phyloP scores from a whole-genome alignment of 225 moss, liverwort and hornwort genomes.

The Straminergon stramineum region DNA sequence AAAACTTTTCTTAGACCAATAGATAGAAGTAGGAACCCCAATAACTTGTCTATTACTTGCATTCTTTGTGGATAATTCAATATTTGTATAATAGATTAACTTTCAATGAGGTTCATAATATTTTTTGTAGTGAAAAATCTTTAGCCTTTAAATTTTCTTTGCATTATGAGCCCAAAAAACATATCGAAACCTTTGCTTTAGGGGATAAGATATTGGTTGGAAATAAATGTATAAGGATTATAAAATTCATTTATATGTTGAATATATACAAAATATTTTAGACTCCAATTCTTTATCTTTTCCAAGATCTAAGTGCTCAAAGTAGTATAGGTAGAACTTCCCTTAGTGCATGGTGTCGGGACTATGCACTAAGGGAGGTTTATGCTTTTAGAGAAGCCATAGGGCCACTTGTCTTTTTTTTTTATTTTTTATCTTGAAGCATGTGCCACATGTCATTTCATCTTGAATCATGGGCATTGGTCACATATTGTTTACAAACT shows the following conservation, averaged over 20 bases:
- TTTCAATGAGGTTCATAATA: neutral
- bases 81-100: neutral
- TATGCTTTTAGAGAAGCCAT: no score
- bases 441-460: no score
- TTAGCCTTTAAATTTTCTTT: neutral
- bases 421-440: no score
- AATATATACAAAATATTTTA: neutral
- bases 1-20: neutral
- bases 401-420: no score
- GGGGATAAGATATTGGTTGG: neutral
- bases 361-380: no score
- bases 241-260: neutral
- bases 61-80: neutral
- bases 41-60: neutral
- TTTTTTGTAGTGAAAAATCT: no score
- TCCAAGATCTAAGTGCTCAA: neutral
- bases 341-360: no score
- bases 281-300: neutral
- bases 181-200: neutral
- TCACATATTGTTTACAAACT: no score
- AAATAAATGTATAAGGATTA: neutral
- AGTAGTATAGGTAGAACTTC: no score
- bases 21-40: neutral
- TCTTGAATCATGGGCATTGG: no score
- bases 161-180: neutral